Evolutionary conservation across 352 stramenopile genomes (phyloP).

Genomic region (Blastocystis sp.): DNA sequence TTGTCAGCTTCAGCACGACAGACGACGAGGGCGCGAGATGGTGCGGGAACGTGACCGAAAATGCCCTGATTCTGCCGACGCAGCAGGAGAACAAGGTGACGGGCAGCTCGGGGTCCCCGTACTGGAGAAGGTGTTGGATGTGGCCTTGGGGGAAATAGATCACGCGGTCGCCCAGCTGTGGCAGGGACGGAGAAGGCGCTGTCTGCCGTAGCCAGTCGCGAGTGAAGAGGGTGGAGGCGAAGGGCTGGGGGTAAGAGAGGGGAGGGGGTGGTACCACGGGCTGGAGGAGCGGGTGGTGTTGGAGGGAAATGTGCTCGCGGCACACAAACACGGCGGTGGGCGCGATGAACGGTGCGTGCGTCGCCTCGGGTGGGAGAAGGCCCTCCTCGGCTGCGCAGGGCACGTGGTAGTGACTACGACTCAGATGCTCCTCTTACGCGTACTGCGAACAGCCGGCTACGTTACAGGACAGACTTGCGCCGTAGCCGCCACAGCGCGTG

Average conservation of each 20-base stretch:
- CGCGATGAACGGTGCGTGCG: conserved; percentile 12
- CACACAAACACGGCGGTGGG: conserved; percentile 25
- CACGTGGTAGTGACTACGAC: conserved; percentile 41
- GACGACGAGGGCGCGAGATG: conserved; percentile 20
- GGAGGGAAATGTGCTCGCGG: background rate
- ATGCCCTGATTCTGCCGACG: conserved; percentile 49
- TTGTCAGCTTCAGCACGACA: conserved; percentile 40
- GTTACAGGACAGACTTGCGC: conserved; percentile 4
- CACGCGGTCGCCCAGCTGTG: conserved; percentile 71
- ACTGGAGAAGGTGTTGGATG: conserved; percentile 33
- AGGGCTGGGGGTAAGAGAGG: background rate
- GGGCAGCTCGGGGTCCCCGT: conserved; percentile 38
- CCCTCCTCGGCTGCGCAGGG: background rate
- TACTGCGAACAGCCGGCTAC: conserved; percentile 45
- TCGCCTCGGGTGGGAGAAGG: background rate
- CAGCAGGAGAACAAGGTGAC: conserved; percentile 9
- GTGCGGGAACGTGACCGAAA: conserved; percentile 67
- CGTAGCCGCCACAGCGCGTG: background rate
- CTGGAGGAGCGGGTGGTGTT: background rate
- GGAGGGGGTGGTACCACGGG: background rate
- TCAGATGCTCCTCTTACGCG: background rate
- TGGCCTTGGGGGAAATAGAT: conserved; percentile 72
- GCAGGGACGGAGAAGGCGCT: background rate
- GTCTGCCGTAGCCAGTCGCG: conserved; percentile 24
- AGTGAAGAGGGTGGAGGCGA: conserved; percentile 1